A percentile compares a stretch with the other conserved stretches of the same genome.
phyloP scores from a whole-genome alignment of 148 eudicot species.

The Beta vulgaris region DNA sequence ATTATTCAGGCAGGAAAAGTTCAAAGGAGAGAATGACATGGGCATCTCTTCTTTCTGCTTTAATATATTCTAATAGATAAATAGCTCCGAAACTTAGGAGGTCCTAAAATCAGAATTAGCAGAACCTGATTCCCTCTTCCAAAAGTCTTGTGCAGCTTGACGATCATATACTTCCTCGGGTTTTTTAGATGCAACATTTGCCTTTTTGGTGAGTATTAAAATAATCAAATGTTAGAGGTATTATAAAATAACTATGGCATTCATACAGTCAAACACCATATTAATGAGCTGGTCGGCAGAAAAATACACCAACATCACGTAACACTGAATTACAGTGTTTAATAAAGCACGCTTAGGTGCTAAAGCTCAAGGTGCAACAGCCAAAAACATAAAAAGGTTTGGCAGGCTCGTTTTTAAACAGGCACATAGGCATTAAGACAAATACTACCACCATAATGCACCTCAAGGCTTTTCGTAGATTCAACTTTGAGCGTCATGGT shows the following conservation, averaged over 20 bases:
- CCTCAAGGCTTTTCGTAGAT: no score
- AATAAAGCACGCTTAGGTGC: neutral
- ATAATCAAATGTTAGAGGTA: no score
- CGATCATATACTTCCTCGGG: no score
- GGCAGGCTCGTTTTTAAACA: neutral
- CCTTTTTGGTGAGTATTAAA: no score
- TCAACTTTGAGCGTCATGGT: no score
- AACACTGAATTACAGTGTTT: neutral
- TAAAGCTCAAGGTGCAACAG: neutral
- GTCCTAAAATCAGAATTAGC: neutral
- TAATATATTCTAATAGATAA: no score
- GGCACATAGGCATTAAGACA: neutral
- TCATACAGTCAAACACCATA: neutral
- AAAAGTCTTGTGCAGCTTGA: neutral
- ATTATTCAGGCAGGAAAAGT: no score
- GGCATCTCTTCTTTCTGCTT: no score
- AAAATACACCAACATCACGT: neutral
- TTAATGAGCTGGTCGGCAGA: neutral
- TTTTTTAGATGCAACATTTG: no score
- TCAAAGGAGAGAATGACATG: no score
- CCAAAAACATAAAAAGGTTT: neutral
- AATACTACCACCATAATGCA: no score
- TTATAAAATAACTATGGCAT: neutral
- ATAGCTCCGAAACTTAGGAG: neutral
- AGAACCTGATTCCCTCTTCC: neutral